Conservation (phyloP, 2,329 filamentous ascomycete species). For the Myriosclerotinia duriaeana region DNA sequence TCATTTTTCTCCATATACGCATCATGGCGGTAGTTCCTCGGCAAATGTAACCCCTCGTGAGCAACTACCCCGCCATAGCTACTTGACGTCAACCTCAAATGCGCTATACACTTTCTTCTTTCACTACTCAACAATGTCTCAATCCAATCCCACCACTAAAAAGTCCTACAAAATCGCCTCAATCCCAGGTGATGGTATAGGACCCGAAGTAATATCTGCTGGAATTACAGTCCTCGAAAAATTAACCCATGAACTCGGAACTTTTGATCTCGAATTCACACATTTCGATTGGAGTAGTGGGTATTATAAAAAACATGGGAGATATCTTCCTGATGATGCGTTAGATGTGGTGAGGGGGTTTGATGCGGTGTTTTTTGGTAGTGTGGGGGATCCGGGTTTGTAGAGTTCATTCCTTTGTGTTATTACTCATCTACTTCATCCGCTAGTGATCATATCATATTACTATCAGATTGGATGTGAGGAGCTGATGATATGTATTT, state of each 20-base stretch:
- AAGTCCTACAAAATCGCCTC: constrained; percentile 53
- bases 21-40: background rate
- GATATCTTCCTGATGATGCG: constrained; percentile 59
- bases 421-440: background rate
- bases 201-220: constrained; percentile 60
- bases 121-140: constrained; percentile 3
- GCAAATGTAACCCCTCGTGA: background rate
- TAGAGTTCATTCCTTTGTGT: background rate
- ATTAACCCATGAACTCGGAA: constrained; percentile 51
- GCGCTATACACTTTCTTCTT: background rate
- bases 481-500: background rate
- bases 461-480: background rate
- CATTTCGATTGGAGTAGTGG: constrained; percentile 61
- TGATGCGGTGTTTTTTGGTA: constrained; percentile 60
- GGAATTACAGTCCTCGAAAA: constrained; percentile 60
- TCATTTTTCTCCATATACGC: background rate
- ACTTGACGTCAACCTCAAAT: background rate
- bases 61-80: background rate
- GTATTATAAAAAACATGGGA: constrained; percentile 56
- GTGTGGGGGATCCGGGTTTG: constrained; percentile 56
- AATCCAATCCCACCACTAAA: background rate
- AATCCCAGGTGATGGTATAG: constrained; percentile 64
- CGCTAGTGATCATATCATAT: too few relatives aligned
- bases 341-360: constrained; percentile 54
- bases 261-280: constrained; percentile 61